Conservation (phyloP, 2,329 filamentous ascomycete genomes). For the Aureobasidium sp. region DNA sequence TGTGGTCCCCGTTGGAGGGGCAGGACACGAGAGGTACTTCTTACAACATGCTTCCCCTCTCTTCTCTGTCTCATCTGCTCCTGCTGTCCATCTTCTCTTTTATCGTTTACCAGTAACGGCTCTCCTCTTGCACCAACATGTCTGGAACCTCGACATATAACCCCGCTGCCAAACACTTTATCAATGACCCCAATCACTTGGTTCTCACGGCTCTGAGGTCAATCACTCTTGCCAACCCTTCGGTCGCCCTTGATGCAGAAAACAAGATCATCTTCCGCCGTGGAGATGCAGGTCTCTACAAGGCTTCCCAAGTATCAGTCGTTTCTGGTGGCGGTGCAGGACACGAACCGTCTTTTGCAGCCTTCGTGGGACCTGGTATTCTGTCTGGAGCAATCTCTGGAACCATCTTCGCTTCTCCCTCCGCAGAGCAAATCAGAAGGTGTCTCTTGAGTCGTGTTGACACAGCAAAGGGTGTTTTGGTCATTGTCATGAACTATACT, state of each 20-base stretch:
- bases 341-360: constrained; percentile 81
- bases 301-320: constrained; percentile 59
- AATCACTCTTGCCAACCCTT: constrained; percentile 76
- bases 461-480: constrained; percentile 63
- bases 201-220: constrained; percentile 69
- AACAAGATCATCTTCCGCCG: constrained; percentile 81
- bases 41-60: neutral
- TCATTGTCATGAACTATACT: constrained; percentile 78
- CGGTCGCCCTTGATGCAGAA: constrained; percentile 63
- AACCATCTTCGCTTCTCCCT: constrained; percentile 77
- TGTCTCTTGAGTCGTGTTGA: constrained; percentile 68
- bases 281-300: constrained; percentile 35
- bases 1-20: constrained; percentile 6
- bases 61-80: neutral
- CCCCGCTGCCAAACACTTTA: constrained; percentile 63
- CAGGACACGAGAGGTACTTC: constrained; percentile 3
- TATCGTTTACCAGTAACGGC: neutral
- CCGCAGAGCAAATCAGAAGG: constrained; percentile 71
- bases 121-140: neutral
- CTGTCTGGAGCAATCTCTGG: constrained; percentile 77
- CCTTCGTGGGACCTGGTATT: constrained; percentile 74
- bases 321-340: constrained; percentile 84
- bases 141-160: constrained; percentile 10
- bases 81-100: neutral
- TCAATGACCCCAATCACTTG: constrained; percentile 72